Evolutionary conservation across 169 alveolate species (phyloP).

Genomic region (Plasmodium coatneyi): DNA sequence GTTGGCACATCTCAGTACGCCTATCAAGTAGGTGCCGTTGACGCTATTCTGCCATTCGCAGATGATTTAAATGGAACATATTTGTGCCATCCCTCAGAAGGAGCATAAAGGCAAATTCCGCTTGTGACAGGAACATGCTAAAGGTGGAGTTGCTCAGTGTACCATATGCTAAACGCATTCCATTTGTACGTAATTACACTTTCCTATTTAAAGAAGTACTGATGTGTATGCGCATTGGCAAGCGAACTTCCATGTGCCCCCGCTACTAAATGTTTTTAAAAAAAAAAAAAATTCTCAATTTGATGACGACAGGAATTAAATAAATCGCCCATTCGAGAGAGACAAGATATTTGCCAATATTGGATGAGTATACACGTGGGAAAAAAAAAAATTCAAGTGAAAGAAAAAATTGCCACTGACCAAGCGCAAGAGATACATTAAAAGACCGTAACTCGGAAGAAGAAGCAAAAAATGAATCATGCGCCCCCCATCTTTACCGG

Average conservation of each 20-base stretch:
- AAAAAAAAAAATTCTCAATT: too few species aligned
- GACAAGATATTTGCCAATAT: background rate
- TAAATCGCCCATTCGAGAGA: background rate
- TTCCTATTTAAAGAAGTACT: background rate
- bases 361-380: background rate
- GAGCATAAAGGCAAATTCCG: background rate
- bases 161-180: background rate
- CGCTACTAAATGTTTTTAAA: background rate
- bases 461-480: slow-evolving; percentile 20
- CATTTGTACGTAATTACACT: background rate
- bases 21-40: background rate
- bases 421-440: slow-evolving; percentile 1
- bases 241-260: background rate
- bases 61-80: background rate
- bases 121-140: background rate
- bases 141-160: background rate
- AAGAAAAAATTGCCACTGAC: background rate
- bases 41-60: background rate
- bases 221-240: background rate
- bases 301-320: background rate
- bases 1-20: background rate
- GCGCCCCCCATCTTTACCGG: background rate
- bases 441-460: slow-evolving; percentile 22
- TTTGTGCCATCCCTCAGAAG: background rate
- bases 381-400: background rate